Percentiles rank a stretch among this genome's conserved stretches.
Conservation (phyloP, 2,329 filamentous ascomycete species). For the Pseudocercospora fijiensis region DNA sequence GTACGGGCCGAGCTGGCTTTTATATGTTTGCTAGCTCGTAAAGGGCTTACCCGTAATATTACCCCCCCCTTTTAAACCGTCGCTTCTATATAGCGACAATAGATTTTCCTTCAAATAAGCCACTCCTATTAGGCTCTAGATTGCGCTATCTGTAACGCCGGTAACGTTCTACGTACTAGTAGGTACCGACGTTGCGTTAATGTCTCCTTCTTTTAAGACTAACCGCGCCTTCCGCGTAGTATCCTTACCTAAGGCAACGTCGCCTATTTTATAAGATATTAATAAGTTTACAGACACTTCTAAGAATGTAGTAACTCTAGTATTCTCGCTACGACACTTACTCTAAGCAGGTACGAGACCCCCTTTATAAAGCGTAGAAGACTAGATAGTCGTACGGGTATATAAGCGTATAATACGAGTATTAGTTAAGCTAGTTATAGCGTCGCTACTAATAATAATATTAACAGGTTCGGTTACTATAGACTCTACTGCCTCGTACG, state of each 20-base stretch:
- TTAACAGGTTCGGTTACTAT: not conserved
- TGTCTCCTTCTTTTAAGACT: too few relatives aligned
- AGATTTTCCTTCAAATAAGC: not conserved
- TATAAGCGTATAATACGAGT: not conserved
- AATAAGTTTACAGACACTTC: too few relatives aligned
- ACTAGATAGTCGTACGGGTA: too few relatives aligned
- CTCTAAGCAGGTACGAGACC: too few relatives aligned
- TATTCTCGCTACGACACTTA: too few relatives aligned
- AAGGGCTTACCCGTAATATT: not conserved
- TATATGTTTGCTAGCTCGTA: not conserved
- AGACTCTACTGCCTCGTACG: too few relatives aligned
- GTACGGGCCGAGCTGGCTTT: not conserved
- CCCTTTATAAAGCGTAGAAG: too few relatives aligned
- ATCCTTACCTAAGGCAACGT: too few relatives aligned
- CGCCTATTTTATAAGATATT: too few relatives aligned
- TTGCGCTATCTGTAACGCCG: not conserved
- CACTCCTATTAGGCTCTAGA: not conserved
- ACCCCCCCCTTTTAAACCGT: not conserved
- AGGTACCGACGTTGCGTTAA: too few relatives aligned
- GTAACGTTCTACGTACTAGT: not conserved
- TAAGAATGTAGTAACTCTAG: too few relatives aligned
- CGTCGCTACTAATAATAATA: not conserved
- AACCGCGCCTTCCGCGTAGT: too few relatives aligned
- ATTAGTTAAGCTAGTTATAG: not conserved
- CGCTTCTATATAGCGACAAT: not conserved